A percentile compares a stretch with the other conserved stretches of the same genome.
phyloP scores from a whole-genome alignment of 805 yeast genomes.

The Yamadazyma olivae region DNA sequence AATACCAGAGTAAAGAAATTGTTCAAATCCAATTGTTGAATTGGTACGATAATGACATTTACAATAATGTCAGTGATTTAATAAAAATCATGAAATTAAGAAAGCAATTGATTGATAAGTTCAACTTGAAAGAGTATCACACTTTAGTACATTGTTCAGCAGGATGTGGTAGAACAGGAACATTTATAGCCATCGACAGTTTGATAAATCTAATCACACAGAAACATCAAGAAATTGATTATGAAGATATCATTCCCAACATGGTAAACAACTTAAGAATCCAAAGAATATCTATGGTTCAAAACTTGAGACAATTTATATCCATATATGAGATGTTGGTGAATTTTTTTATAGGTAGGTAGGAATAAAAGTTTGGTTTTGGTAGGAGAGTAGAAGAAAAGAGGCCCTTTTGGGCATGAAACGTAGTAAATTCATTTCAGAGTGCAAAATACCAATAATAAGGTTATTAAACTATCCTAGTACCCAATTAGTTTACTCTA shows the following conservation, averaged over 20 bases:
- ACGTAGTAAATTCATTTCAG: too few species aligned
- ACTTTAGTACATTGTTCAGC: constrained; percentile 90
- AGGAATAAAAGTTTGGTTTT: background rate
- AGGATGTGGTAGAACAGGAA: constrained; percentile 96
- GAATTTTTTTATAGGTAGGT: background rate
- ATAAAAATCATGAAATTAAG: constrained; percentile 42
- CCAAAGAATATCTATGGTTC: constrained; percentile 59
- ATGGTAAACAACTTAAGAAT: constrained; percentile 47
- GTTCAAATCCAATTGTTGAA: constrained; percentile 72
- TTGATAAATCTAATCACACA: constrained; percentile 17
- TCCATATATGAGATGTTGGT: constrained; percentile 43
- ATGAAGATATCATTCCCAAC: constrained; percentile 41
- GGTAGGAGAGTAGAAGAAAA: constrained; percentile 1
- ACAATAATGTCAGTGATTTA: constrained; percentile 54
- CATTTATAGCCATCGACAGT: constrained; percentile 43
- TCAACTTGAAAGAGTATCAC: constrained; percentile 35
- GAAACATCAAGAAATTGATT: constrained; percentile 4
- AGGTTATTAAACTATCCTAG: too few species aligned
- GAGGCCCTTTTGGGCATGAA: too few species aligned
- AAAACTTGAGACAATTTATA: constrained; percentile 52
- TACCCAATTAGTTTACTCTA: too few species aligned
- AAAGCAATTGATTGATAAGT: constrained; percentile 10
- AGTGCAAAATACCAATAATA: too few species aligned
- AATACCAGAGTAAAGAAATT: constrained; percentile 28
- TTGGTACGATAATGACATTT: constrained; percentile 84